Percentiles rank a stretch among this genome's conserved stretches.
Evolutionary conservation across 2,329 filamentous ascomycete genomes (phyloP).

Genomic region (Parafenestella ontariensis): DNA sequence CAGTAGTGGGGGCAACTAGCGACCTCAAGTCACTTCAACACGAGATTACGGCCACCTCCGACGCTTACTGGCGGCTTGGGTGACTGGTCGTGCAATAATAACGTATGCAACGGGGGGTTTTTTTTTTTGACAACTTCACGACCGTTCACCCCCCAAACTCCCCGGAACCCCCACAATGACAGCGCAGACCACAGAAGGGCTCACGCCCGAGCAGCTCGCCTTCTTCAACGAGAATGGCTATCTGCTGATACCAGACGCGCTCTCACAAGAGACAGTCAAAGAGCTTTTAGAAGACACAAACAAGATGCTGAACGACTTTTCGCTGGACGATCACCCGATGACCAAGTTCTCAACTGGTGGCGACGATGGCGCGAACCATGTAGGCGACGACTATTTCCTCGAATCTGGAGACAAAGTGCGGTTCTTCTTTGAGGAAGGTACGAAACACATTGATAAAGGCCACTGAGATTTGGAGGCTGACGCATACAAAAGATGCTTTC

Average conservation of each 20-base stretch:
- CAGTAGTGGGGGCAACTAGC: conserved; percentile 11
- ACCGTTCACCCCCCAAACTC: background rate
- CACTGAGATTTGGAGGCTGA: background rate
- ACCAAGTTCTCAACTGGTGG: conserved; percentile 91
- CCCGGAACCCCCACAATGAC: conserved; percentile 19
- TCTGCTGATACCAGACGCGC: conserved; percentile 81
- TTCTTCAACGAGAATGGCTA: conserved; percentile 86
- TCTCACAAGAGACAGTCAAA: conserved; percentile 69
- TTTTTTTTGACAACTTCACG: background rate
- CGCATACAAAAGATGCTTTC: conserved; percentile 71
- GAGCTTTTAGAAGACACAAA: conserved; percentile 77
- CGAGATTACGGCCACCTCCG: conserved; percentile 29
- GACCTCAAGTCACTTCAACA: conserved; percentile 3
- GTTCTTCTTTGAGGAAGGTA: conserved; percentile 92
- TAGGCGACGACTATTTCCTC: conserved; percentile 95
- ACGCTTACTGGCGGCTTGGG: conserved; percentile 17
- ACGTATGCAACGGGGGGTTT: background rate
- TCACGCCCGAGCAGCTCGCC: conserved; percentile 73
- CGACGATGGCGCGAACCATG: conserved; percentile 71
- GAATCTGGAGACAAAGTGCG: conserved; percentile 87
- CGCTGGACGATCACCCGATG: conserved; percentile 84
- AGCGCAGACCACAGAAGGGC: conserved; percentile 54
- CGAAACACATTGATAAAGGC: background rate
- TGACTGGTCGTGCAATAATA: background rate
- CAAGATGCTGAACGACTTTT: conserved; percentile 75